Evolutionary conservation across 495 filamentous ascomycete genomes (phyloP).

Genomic region (Letharia lupina): DNA sequence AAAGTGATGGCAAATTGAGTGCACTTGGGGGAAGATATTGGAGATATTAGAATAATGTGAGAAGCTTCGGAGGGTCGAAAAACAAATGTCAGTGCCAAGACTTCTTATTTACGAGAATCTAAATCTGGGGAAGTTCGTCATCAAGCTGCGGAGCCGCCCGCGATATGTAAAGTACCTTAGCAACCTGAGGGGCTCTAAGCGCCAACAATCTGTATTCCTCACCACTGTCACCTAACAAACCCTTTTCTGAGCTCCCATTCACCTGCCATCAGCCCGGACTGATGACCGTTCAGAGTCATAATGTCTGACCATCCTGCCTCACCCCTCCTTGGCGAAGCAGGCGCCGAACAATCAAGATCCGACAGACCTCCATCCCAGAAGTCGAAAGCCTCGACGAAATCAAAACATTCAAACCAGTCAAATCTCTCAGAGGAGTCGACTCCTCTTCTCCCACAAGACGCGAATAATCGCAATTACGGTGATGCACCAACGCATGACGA

Average conservation of each 20-base stretch:
- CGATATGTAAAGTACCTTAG: neutral
- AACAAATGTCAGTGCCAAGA: neutral
- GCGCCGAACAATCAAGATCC: conserved; percentile 13
- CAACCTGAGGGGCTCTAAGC: neutral
- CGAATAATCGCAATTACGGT: conserved; percentile 41
- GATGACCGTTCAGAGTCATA: neutral
- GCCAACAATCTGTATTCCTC: conserved; percentile 4
- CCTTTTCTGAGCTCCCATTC: neutral
- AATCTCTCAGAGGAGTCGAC: conserved; percentile 18
- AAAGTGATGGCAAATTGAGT: neutral
- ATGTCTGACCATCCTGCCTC: conserved; percentile 23
- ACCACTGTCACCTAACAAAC: too few relatives aligned
- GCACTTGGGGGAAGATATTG: neutral
- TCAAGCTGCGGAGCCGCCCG: conserved; percentile 1
- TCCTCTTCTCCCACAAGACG: conserved; percentile 21
- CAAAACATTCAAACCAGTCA: conserved; percentile 14
- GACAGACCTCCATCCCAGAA: conserved; percentile 14
- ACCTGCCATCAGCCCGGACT: neutral
- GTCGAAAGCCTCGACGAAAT: conserved; percentile 17
- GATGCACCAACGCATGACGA: conserved; percentile 38
- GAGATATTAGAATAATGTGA: neutral
- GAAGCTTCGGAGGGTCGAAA: neutral
- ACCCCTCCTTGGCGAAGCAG: conserved; percentile 18
- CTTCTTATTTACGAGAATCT: too few relatives aligned
- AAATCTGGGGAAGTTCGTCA: neutral